Conservation (phyloP, 2,329 filamentous ascomycete species). For the Fusarium papillatum region DNA sequence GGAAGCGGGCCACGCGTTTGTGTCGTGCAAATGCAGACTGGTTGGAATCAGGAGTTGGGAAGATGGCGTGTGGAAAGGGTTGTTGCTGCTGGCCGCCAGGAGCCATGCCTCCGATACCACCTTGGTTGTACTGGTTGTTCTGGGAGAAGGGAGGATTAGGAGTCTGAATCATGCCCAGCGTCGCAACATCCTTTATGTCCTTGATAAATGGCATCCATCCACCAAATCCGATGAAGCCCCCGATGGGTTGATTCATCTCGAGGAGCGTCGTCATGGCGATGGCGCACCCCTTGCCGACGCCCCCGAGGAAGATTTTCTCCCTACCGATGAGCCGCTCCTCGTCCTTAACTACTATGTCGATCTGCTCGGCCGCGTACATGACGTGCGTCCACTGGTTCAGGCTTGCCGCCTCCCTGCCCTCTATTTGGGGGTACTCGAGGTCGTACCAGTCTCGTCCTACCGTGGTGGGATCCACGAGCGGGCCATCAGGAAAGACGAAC, state of each 20-base stretch:
- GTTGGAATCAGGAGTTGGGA: neutral
- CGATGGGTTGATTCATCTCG: neutral
- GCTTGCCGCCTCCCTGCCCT: neutral
- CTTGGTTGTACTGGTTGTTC: neutral
- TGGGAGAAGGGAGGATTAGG: neutral
- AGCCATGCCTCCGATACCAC: neutral
- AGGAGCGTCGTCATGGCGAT: slow-evolving; percentile 11
- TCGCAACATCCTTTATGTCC: slow-evolving; percentile 7
- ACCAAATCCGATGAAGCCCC: slow-evolving; percentile 18
- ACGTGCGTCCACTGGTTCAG: neutral
- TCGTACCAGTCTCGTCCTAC: slow-evolving; percentile 4
- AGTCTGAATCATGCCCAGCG: neutral
- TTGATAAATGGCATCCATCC: slow-evolving; percentile 13
- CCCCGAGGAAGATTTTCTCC: slow-evolving; percentile 17
- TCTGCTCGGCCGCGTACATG: neutral
- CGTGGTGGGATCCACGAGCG: neutral
- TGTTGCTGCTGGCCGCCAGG: neutral
- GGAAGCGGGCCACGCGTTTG: neutral
- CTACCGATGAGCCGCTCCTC: neutral
- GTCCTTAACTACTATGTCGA: neutral
- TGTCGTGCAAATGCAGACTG: neutral
- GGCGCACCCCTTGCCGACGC: slow-evolving; percentile 12
- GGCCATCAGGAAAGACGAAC: slow-evolving; percentile 12
- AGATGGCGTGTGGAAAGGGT: neutral
- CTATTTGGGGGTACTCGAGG: neutral